Evolutionary conservation across 1,284 basidiomycete genomes (phyloP), one percentile per base, ranked within the genome.

Genomic region (Ceratobasidium sp.): DNA sequence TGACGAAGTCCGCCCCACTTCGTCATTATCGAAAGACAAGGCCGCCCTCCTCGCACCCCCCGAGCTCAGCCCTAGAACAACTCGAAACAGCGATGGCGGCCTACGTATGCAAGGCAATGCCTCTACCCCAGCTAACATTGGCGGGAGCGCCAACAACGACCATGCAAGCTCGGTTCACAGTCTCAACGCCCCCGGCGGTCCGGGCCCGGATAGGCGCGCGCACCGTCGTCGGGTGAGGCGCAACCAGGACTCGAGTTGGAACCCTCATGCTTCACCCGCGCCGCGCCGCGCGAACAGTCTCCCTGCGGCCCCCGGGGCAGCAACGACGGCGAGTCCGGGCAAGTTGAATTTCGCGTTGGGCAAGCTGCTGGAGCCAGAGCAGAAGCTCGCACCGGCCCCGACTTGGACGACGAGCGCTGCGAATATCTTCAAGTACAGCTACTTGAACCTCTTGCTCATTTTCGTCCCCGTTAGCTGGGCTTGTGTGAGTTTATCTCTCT

Each of bases 381-480:
- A 67, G 21, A 75, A 75, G 35, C 74, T 75, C 26, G 74, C 74
- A 7, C 71, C 74, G 13, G 32, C 74, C 14, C 74, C 74, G 13
- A 73, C 63, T 9, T 73, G 72, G 63, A 75, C 64, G 50, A 59
- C 49, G 23, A 75, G 74, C 50, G 50, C 66, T 41, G 55, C 44
- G 47, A 75, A 75, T 49, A 75, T 70, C 23, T 49, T 69, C 44
- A 66, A 52, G 32, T 75, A 75, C 58, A 75, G 74, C 57, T 69
- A 67, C 41, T 49, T 75, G 18, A 75, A 75, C 58, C 11, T 73
- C 18, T 57, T 75, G 44, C 49, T 73, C 3, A 52, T 75, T 18
- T 75, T 75, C 41, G 72, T 75, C 23, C 74, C 74, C 5, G 67
- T 75, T 35, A 72, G 72, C 50, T 75, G 74, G 74, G 74, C 62